Conservation (phyloP, 345 rosid genomes). For the Lumnitzera racemosa region DNA sequence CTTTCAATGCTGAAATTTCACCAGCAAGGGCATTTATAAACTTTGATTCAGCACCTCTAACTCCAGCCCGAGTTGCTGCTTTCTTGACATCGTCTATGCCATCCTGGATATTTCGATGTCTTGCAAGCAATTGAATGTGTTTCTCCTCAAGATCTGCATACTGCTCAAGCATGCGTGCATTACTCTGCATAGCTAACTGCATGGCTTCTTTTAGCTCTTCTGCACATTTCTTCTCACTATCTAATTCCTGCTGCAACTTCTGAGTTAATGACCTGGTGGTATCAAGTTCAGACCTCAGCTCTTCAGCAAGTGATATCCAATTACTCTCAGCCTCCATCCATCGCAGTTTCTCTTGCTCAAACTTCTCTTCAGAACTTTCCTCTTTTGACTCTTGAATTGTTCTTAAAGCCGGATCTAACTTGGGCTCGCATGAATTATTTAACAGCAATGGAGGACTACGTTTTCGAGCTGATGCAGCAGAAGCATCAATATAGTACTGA, state of each 20-base stretch:
- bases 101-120: conserved; percentile 83
- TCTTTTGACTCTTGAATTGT: conserved; percentile 53
- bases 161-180: conserved; percentile 94
- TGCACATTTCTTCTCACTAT: conserved; percentile 70
- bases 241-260: conserved; percentile 65
- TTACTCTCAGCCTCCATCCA: conserved; percentile 87
- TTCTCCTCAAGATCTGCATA: conserved; percentile 94
- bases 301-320: conserved; percentile 90
- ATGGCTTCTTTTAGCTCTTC: conserved; percentile 88
- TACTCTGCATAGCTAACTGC: conserved; percentile 96
- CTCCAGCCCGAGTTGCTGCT: conserved; percentile 91
- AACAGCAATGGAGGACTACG: conserved; percentile 45
- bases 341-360: conserved; percentile 50
- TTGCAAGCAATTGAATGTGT: conserved; percentile 83
- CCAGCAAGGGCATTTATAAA: conserved; percentile 91
- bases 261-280: conserved; percentile 47
- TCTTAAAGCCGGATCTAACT: conserved; percentile 29
- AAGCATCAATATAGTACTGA: conserved; percentile 64
- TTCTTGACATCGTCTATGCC: conserved; percentile 92
- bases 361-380: conserved; percentile 45
- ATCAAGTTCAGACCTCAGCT: conserved; percentile 73
- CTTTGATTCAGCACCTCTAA: conserved; percentile 85
- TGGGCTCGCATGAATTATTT: conserved; percentile 51
- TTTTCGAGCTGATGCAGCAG: conserved; percentile 43
- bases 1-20: conserved; percentile 82